Conservation (phyloP, 768 basidiomycete species). For the Mycena venus region DNA sequence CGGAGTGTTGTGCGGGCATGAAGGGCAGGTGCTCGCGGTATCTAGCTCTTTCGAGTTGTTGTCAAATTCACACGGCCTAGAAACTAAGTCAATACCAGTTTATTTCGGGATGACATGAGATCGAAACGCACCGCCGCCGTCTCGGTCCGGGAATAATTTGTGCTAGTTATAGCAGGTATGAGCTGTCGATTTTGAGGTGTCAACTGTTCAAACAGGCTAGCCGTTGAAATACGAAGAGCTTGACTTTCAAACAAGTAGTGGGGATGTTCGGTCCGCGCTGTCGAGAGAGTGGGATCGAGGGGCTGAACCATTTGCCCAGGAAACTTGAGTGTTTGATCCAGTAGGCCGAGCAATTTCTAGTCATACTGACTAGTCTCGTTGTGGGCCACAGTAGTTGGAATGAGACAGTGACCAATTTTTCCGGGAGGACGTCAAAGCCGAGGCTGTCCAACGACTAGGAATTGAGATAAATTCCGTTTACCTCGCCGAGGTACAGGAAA, state of each 20-base stretch:
- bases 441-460: background rate
- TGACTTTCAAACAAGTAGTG: conserved; percentile 7
- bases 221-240: background rate
- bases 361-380: background rate
- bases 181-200: background rate
- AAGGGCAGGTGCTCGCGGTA: background rate
- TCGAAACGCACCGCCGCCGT: background rate
- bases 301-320: background rate
- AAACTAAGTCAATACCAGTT: too few relatives aligned
- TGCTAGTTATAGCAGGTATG: background rate
- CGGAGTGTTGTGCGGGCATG: background rate
- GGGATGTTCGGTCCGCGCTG: background rate
- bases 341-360: background rate
- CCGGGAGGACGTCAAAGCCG: background rate
- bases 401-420: background rate
- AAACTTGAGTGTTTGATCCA: background rate
- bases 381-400: background rate
- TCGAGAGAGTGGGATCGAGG: background rate
- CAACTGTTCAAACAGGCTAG: background rate
- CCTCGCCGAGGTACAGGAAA: conserved; percentile 5
- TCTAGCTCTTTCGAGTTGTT: background rate
- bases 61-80: background rate
- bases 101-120: too few relatives aligned
- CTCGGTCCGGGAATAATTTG: conserved; percentile 5
- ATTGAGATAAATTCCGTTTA: background rate